These are phyloP conservation scores for Saccharum hybrid DNA, from an alignment of 202 grass and related monocot species.

Conservation along the genomic window DNA sequence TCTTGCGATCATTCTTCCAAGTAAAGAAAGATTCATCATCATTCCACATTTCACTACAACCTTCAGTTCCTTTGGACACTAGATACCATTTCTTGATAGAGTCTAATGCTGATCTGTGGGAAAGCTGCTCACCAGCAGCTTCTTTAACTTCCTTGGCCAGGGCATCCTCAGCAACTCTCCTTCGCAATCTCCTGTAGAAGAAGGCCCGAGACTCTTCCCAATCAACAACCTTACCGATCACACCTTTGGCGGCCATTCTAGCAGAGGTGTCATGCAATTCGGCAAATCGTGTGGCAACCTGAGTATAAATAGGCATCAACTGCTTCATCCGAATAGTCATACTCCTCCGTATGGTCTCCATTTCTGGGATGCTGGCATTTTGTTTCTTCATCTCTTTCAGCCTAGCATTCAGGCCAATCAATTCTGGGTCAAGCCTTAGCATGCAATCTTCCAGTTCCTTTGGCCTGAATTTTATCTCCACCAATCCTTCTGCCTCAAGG, in stretches of 20 bases:
- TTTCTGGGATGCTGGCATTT: slow-evolving; percentile 46
- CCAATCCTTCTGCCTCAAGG: slow-evolving; percentile 89
- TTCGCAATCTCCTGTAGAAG: slow-evolving; percentile 87
- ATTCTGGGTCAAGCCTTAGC: slow-evolving; percentile 81
- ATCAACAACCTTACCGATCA: slow-evolving; percentile 79
- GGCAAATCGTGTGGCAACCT: slow-evolving; percentile 91
- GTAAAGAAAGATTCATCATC: slow-evolving; percentile 83
- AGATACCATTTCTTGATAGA: slow-evolving; percentile 79
- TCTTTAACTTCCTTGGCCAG: slow-evolving; percentile 67
- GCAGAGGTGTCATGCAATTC: slow-evolving; percentile 89
- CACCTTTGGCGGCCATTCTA: slow-evolving; percentile 90
- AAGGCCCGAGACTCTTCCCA: slow-evolving; percentile 80
- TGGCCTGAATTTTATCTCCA: slow-evolving; percentile 94
- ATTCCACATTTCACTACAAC: slow-evolving; percentile 54
- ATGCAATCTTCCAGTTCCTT: slow-evolving; percentile 89
- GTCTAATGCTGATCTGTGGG: slow-evolving; percentile 59
- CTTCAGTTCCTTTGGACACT: slow-evolving; percentile 42
- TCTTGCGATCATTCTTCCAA: slow-evolving; percentile 80
- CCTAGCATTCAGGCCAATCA: slow-evolving; percentile 65
- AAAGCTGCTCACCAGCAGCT: slow-evolving; percentile 71
- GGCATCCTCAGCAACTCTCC: slow-evolving; percentile 73
- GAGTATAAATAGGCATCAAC: slow-evolving; percentile 83
- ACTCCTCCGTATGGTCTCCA: slow-evolving; percentile 60
- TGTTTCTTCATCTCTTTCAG: slow-evolving; percentile 62
- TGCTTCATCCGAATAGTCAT: slow-evolving; percentile 69